A percentile compares a stretch with the other conserved stretches of the same genome.
Conservation (phyloP, 352 stramenopile genomes). For the Phytophthora litchii region DNA sequence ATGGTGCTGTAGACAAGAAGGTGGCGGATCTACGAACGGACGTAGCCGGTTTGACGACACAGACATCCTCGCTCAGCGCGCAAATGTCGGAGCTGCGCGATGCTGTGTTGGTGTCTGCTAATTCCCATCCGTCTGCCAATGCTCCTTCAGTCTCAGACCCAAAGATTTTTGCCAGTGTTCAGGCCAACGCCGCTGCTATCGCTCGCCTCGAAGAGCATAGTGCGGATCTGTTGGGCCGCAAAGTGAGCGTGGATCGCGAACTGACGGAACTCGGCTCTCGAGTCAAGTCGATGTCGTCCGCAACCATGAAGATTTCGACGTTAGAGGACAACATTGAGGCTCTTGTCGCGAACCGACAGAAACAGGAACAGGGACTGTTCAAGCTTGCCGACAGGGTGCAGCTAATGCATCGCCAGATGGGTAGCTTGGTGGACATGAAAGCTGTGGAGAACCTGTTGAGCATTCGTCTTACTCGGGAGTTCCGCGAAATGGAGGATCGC, state of each 20-base stretch:
- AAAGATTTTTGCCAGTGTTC: constrained; percentile 42
- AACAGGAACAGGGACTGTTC: constrained; percentile 65
- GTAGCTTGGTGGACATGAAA: constrained; percentile 63
- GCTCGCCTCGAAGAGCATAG: constrained; percentile 77
- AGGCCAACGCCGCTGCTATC: constrained; percentile 61
- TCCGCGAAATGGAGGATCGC: constrained; percentile 76
- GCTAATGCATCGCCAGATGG: constrained; percentile 56
- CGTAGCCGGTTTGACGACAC: constrained; percentile 50
- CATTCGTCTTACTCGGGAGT: constrained; percentile 67
- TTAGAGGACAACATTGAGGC: constrained; percentile 69
- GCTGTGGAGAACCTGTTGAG: constrained; percentile 69
- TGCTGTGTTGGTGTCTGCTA: constrained; percentile 37
- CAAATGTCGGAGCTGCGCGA: constrained; percentile 65
- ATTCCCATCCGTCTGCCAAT: constrained; percentile 19
- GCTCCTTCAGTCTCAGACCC: constrained; percentile 24
- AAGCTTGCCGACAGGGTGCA: constrained; percentile 59
- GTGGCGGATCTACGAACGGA: constrained; percentile 66
- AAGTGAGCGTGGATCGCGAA: constrained; percentile 68
- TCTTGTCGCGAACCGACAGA: constrained; percentile 48
- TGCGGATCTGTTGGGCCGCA: constrained; percentile 62
- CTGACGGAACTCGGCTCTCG: constrained; percentile 62
- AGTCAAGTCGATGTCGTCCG: constrained; percentile 55
- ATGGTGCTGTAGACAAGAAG: constrained; percentile 67
- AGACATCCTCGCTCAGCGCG: constrained; percentile 43
- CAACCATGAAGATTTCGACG: constrained; percentile 59